These are phyloP conservation scores for Suillus fuscotomentosus DNA, from an alignment of 768 basidiomycete species.

Conservation along the genomic window DNA sequence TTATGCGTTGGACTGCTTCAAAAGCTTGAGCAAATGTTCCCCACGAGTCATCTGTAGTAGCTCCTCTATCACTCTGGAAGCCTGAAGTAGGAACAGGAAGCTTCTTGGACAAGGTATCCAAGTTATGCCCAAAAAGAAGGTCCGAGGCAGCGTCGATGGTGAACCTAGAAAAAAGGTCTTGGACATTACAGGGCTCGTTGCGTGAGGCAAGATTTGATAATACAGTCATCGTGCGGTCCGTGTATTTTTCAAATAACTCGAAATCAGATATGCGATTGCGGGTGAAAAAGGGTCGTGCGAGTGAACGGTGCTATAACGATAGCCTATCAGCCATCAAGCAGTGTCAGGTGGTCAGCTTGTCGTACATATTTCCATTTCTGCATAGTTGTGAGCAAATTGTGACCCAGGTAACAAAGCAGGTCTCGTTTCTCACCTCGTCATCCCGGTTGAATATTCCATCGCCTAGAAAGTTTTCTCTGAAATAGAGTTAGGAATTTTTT, in stretches of 20 bases:
- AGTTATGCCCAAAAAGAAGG: conserved; percentile 66
- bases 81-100: conserved; percentile 51
- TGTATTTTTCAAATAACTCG: conserved; percentile 60
- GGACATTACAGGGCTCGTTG: conserved; percentile 53
- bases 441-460: conserved; percentile 78
- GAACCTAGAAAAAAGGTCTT: conserved; percentile 68
- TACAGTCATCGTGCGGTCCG: conserved; percentile 45
- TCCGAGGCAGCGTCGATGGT: conserved; percentile 72
- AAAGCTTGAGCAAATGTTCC: conserved; percentile 51
- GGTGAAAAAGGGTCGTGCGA: conserved; percentile 72
- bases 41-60: conserved; percentile 57
- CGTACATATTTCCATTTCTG: conserved; percentile 67
- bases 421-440: conserved; percentile 48
- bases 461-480: conserved; percentile 56
- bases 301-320: conserved; percentile 55
- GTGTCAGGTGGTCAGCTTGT: conserved; percentile 3
- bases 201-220: conserved; percentile 40
- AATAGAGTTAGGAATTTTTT: conserved; percentile 11
- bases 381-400: conserved; percentile 4
- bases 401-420: neutral
- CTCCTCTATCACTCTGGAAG: conserved; percentile 54
- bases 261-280: conserved; percentile 72
- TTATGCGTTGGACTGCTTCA: conserved; percentile 37
- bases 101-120: conserved; percentile 56
- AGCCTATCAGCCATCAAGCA: conserved; percentile 6